Percentiles rank a stretch among this genome's conserved stretches.
Evolutionary conservation across 176 grass and related monocot species (phyloP).

Genomic region (Coix lacrymajobi): DNA sequence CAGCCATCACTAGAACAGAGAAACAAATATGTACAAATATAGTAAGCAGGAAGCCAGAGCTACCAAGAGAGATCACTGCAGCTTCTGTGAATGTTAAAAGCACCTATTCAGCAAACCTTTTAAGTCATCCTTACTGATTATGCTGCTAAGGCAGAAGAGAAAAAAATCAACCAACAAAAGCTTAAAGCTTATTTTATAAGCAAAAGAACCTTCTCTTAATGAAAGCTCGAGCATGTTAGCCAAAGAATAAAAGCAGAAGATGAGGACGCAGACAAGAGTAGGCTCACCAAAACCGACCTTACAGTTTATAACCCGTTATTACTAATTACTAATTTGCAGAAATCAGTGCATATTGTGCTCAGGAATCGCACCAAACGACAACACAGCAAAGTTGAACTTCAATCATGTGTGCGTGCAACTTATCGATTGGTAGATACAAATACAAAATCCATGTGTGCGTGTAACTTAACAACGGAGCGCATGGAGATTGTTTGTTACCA

Average conservation of each 20-base stretch:
- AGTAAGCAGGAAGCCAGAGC: background rate
- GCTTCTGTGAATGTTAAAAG: background rate
- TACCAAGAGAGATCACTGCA: background rate
- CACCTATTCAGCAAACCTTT: background rate
- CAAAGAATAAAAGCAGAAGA: background rate
- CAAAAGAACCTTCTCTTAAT: background rate
- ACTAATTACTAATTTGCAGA: background rate
- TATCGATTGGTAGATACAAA: background rate
- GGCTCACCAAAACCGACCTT: background rate
- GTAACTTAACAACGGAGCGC: background rate
- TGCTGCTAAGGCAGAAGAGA: background rate
- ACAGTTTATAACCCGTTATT: background rate
- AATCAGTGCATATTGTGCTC: background rate
- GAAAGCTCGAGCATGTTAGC: too few relatives aligned
- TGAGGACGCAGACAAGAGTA: background rate
- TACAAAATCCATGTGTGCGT: background rate
- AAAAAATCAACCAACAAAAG: background rate
- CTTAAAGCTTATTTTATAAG: background rate
- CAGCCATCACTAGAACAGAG: conserved; percentile 38
- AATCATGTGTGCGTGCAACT: background rate
- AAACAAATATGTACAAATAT: background rate
- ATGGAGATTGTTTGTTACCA: background rate
- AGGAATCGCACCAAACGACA: background rate
- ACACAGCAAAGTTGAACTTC: background rate
- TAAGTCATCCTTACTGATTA: background rate